Conservation (phyloP, 2,329 filamentous ascomycete genomes). For the Penicillium nordicum region DNA sequence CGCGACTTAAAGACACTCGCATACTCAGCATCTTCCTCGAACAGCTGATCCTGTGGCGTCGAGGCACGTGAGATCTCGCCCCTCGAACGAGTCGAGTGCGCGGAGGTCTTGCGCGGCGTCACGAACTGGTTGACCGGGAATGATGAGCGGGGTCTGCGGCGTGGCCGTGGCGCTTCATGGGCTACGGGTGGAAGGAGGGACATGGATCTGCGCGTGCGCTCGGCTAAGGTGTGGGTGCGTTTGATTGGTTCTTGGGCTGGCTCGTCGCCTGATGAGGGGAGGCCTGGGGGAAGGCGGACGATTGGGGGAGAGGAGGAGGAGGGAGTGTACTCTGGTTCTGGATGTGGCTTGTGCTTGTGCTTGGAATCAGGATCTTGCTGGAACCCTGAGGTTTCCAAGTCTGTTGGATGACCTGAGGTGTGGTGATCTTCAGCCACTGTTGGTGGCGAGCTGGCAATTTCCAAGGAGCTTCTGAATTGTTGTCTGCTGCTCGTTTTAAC, state of each 20-base stretch:
- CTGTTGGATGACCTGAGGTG: background rate
- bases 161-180: constrained; percentile 22
- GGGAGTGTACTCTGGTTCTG: constrained; percentile 1
- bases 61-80: constrained; percentile 33
- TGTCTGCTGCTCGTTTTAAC: background rate
- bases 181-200: constrained; percentile 52
- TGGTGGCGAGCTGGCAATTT: background rate
- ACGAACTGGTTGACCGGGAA: constrained; percentile 58
- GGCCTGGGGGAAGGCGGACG: constrained; percentile 12
- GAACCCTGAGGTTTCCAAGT: background rate
- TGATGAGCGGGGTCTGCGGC: constrained; percentile 31
- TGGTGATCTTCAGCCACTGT: background rate
- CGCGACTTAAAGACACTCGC: constrained; percentile 81
- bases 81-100: constrained; percentile 8
- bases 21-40: constrained; percentile 69
- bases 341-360: background rate
- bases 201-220: constrained; percentile 81
- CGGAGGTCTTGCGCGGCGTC: constrained; percentile 43
- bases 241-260: constrained; percentile 20
- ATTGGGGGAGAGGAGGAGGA: constrained; percentile 7
- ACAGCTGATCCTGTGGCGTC: constrained; percentile 64
- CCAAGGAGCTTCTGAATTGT: background rate
- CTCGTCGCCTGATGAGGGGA: constrained; percentile 9
- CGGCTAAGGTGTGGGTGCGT: constrained; percentile 55
- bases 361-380: background rate